These are phyloP conservation scores for Colletotrichum cereale DNA, from an alignment of 2,329 filamentous ascomycete species.

Conservation along the genomic window DNA sequence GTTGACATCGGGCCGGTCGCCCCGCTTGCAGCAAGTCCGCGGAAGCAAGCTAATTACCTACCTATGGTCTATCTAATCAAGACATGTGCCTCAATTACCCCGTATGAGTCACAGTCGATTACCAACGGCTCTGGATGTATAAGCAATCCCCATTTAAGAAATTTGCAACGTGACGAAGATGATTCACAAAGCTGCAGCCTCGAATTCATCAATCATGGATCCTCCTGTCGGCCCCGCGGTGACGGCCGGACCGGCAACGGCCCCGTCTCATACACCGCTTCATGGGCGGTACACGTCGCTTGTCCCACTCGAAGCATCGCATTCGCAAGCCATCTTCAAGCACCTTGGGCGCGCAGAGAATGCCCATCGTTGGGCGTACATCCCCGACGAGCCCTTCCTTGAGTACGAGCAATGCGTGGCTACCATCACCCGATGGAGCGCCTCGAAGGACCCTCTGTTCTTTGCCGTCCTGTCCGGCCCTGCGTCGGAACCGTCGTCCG, in stretches of 20 bases:
- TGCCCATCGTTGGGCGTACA: constrained; percentile 50
- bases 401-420: constrained; percentile 42
- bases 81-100: background rate
- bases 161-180: background rate
- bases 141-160: fast-evolving
- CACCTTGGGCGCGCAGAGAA: constrained; percentile 51
- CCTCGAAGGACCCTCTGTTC: constrained; percentile 53
- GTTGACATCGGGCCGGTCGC: constrained; percentile 13
- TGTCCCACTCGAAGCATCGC: constrained; percentile 45
- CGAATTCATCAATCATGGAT: background rate
- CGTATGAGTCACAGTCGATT: background rate
- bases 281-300: constrained; percentile 49
- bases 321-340: constrained; percentile 47
- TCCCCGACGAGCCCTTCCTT: constrained; percentile 46
- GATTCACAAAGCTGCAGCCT: background rate
- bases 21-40: background rate
- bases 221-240: constrained; percentile 41
- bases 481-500: constrained; percentile 43
- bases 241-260: constrained; percentile 33
- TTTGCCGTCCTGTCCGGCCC: constrained; percentile 58
- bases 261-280: constrained; percentile 43
- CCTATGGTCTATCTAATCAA: background rate
- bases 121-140: background rate
- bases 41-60: no score
- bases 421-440: constrained; percentile 42